Evolutionary conservation across 202 grass and related monocot species (phyloP).

Genomic region (Setaria viridis): DNA sequence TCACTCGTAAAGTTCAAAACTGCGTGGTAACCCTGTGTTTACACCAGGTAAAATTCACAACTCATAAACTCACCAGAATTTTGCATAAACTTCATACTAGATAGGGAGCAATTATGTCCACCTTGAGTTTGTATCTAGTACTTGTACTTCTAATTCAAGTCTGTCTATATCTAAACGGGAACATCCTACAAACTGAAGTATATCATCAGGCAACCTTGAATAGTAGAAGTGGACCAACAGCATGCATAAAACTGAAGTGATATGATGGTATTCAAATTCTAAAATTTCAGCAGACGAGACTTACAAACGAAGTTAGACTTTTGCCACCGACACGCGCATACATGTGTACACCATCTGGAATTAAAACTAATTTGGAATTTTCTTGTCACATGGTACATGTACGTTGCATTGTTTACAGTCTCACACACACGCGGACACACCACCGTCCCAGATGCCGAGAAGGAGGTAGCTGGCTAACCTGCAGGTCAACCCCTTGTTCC

Average conservation of each 20-base stretch:
- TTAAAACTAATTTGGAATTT: slow-evolving; percentile 43
- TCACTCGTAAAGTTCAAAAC: background rate
- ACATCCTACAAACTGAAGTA: background rate
- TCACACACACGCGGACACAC: background rate
- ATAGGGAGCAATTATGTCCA: background rate
- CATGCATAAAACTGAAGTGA: background rate
- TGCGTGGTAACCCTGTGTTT: too few species aligned
- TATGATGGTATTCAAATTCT: background rate
- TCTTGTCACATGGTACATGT: slow-evolving; percentile 29
- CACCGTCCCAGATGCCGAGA: slow-evolving; percentile 38
- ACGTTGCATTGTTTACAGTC: background rate
- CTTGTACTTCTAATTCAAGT: background rate
- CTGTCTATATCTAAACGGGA: background rate
- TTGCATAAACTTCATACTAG: background rate
- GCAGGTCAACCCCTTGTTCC: slow-evolving; percentile 41
- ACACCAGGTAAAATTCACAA: background rate
- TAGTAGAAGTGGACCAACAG: background rate
- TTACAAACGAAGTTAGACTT: slow-evolving; percentile 5
- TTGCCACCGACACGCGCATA: slow-evolving; percentile 24
- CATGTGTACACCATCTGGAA: background rate
- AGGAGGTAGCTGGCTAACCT: background rate
- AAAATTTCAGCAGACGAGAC: background rate
- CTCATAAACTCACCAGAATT: background rate
- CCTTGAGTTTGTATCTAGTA: background rate
- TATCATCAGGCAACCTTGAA: background rate